Evolutionary conservation across 805 yeast genomes (phyloP), one percentile per base, ranked within the genome.

Genomic region (Candida nitratophila): DNA sequence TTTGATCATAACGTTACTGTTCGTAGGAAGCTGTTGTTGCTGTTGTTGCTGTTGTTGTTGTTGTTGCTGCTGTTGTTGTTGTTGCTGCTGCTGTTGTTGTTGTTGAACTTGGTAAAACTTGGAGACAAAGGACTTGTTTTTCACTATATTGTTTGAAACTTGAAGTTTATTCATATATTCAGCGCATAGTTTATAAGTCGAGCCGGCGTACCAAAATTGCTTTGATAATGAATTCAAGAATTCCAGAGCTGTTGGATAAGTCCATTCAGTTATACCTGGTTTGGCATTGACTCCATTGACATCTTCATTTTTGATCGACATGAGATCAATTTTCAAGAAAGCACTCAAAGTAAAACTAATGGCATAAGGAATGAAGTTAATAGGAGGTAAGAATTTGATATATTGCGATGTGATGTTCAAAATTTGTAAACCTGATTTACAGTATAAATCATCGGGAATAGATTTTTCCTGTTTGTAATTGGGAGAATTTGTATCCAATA

Each of bases 181-280:
- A 11, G 36, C 39, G 40, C 54, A 51, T 20, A 51, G 27, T n/a
- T 44, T 48, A 21, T 43, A 47, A 6, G 52, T 50, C 12, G 51
- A 45, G 6, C 44, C 44, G 3, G 54, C 54, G 42, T 51, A 51
- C 54, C 54, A 51, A 35, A 39, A 51, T 19, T 41, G 46, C 20
- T 32, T 24, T 15, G 39, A 37, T 37, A 51, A 24, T 6, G 36
- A 35, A 14, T 45, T 37, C 16, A 51, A 44, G 27, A 49, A 46
- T 12, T 40, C 37, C 3, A 51, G 17, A 14, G 46, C 53, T 7
- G 32, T 33, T 17, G 38, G 36, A 40, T 49, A 51, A 4, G 33
- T 41, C 54, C 54, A 51, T 20, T 39, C 39, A 35, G 44, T 30
- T 17, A 51, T 9, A 9, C n/a, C 26, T 16, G 50, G 46, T 22